Evolutionary conservation across 2,329 filamentous ascomycete genomes (phyloP).

Genomic region (Alternaria sp.): DNA sequence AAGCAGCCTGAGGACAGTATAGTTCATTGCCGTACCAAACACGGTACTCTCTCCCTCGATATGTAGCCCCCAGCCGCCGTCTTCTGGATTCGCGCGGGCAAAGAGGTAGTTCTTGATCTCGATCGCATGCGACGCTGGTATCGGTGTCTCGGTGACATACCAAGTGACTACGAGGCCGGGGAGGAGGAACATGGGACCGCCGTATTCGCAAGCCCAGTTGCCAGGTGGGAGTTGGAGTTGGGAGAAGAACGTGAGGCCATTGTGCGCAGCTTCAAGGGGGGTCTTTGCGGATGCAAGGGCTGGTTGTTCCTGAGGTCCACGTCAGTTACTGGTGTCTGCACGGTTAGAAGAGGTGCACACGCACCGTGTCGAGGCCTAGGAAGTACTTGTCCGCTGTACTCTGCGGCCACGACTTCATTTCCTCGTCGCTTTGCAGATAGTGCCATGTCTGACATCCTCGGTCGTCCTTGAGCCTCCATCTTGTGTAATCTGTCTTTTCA

Average conservation of each 20-base stretch:
- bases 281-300: slow-evolving; percentile 72
- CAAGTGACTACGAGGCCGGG: slow-evolving; percentile 84
- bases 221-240: slow-evolving; percentile 86
- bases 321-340: background rate
- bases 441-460: slow-evolving; percentile 91
- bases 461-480: slow-evolving; percentile 86
- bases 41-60: slow-evolving; percentile 92
- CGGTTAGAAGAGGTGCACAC: background rate
- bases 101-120: slow-evolving; percentile 95
- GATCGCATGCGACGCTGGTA: slow-evolving; percentile 77
- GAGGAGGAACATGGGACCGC: slow-evolving; percentile 93
- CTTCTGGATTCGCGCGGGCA: slow-evolving; percentile 79
- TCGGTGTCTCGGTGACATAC: slow-evolving; percentile 87
- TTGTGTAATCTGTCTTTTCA: slow-evolving; percentile 73
- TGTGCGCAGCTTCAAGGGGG: slow-evolving; percentile 77
- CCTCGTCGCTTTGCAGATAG: slow-evolving; percentile 77
- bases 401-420: slow-evolving; percentile 80
- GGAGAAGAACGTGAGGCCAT: slow-evolving; percentile 87
- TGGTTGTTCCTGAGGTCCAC: slow-evolving; percentile 70
- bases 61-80: slow-evolving; percentile 97
- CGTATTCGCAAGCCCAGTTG: slow-evolving; percentile 97
- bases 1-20: slow-evolving; percentile 78
- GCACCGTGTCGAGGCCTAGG: slow-evolving; percentile 78
- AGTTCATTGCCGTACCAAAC: slow-evolving; percentile 90
- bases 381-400: slow-evolving; percentile 88